A percentile compares a stretch with the other conserved stretches of the same genome.
phyloP scores from a whole-genome alignment of 2,329 filamentous ascomycete species.

The Triangularia verruculosa region DNA sequence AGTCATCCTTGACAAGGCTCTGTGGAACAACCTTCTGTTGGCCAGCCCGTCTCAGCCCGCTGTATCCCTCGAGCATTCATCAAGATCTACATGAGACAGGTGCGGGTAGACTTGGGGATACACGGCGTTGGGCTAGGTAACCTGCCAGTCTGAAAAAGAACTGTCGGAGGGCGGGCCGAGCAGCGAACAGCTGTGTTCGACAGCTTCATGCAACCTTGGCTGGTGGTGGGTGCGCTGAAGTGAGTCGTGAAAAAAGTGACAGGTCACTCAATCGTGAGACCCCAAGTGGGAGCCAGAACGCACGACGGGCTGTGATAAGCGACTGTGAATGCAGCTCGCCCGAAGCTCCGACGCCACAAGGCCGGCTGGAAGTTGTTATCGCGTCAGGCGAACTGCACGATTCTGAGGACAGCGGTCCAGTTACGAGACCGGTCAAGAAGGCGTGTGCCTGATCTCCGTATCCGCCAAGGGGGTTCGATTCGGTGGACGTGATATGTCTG shows the following conservation, averaged over 20 bases:
- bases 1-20: neutral
- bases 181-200: constrained; percentile 16
- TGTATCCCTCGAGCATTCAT: neutral
- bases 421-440: neutral
- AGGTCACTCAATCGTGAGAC: constrained; percentile 14
- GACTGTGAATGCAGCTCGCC: constrained; percentile 5
- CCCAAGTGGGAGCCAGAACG: neutral
- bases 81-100: neutral
- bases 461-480: neutral
- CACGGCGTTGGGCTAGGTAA: constrained; percentile 9
- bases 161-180: constrained; percentile 15
- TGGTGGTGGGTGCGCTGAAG: neutral
- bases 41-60: neutral
- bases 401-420: neutral
- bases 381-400: neutral
- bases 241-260: constrained; percentile 13
- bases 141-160: constrained; percentile 6
- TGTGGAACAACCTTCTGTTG: neutral
- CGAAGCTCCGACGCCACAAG: constrained; percentile 13
- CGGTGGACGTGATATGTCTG: neutral
- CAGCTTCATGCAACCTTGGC: constrained; percentile 13
- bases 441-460: neutral
- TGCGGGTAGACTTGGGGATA: neutral
- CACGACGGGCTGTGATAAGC: constrained; percentile 18
- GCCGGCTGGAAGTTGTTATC: neutral